These are phyloP conservation scores for Entomortierella chlamydospora DNA, from an alignment of 192 early-diverging fungal species.

Conservation along the genomic window DNA sequence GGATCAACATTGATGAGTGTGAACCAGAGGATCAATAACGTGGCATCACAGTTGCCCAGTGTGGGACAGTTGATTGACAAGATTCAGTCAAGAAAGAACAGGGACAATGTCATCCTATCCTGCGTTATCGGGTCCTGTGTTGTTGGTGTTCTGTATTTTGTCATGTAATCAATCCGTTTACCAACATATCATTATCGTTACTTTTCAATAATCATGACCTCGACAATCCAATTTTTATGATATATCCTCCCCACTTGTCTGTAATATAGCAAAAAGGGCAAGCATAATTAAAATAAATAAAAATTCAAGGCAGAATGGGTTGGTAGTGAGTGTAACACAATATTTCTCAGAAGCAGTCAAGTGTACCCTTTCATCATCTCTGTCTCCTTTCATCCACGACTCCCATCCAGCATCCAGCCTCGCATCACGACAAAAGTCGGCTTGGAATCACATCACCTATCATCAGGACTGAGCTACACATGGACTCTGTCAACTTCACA, in stretches of 20 bases:
- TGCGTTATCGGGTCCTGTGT: conserved; percentile 72
- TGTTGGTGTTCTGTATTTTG: conserved; percentile 53
- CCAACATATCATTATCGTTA: neutral
- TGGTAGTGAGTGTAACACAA: neutral
- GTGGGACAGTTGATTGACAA: conserved; percentile 77
- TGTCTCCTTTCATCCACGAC: neutral
- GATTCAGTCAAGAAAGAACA: conserved; percentile 73
- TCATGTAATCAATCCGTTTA: conserved; percentile 15
- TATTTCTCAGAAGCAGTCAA: neutral
- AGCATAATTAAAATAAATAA: too few species aligned
- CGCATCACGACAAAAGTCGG: neutral
- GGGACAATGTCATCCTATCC: conserved; percentile 81
- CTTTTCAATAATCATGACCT: neutral
- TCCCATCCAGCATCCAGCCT: neutral
- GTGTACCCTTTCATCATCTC: neutral
- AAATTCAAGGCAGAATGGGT: too few species aligned
- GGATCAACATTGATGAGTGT: conserved; percentile 65
- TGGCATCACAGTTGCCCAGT: conserved; percentile 72
- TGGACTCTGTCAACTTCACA: conserved; percentile 64
- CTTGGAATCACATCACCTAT: neutral
- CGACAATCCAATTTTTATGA: neutral
- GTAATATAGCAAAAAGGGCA: neutral
- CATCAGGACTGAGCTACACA: neutral
- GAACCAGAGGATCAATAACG: conserved; percentile 63
- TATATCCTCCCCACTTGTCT: neutral